Evolutionary conservation across 2,329 filamentous ascomycete genomes (phyloP).

Genomic region (Stachybotrys echinatus): DNA sequence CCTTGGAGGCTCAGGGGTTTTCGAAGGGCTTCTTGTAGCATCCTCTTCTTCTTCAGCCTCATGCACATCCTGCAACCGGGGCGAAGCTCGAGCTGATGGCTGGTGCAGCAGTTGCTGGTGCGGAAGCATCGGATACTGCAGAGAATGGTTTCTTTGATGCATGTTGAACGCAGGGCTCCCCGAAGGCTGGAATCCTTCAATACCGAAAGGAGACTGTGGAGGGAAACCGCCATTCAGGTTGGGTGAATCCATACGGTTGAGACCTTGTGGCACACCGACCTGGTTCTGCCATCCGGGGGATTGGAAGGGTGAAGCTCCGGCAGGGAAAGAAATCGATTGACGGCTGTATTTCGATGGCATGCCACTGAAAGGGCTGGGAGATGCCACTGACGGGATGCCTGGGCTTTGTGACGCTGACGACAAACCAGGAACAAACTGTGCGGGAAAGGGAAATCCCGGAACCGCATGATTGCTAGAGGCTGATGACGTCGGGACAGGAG

Average conservation of each 20-base stretch:
- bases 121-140: slow-evolving; percentile 52
- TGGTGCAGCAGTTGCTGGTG: slow-evolving; percentile 50
- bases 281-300: slow-evolving; percentile 55
- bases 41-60: slow-evolving; percentile 63
- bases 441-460: slow-evolving; percentile 51
- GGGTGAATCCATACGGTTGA: slow-evolving; percentile 59
- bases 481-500: slow-evolving; percentile 74
- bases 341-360: slow-evolving; percentile 58
- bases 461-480: slow-evolving; percentile 62
- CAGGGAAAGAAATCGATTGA: slow-evolving; percentile 65
- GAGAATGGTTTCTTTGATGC: slow-evolving; percentile 54
- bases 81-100: slow-evolving; percentile 50
- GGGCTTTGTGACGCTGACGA: slow-evolving; percentile 59
- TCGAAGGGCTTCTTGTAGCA: slow-evolving; percentile 43
- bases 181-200: slow-evolving; percentile 40
- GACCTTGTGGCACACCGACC: slow-evolving; percentile 47
- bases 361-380: slow-evolving; percentile 64
- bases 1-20: slow-evolving; percentile 44
- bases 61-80: slow-evolving; percentile 65
- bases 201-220: slow-evolving; percentile 58
- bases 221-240: slow-evolving; percentile 54
- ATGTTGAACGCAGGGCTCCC: slow-evolving; percentile 35
- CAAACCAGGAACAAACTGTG: slow-evolving; percentile 55
- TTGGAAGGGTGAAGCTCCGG: slow-evolving; percentile 61
- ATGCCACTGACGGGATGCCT: slow-evolving; percentile 59